Evolutionary conservation across 495 filamentous ascomycete genomes (phyloP), one percentile per base, ranked within the genome.

Genomic region (Hyaloscypha variabilis): DNA sequence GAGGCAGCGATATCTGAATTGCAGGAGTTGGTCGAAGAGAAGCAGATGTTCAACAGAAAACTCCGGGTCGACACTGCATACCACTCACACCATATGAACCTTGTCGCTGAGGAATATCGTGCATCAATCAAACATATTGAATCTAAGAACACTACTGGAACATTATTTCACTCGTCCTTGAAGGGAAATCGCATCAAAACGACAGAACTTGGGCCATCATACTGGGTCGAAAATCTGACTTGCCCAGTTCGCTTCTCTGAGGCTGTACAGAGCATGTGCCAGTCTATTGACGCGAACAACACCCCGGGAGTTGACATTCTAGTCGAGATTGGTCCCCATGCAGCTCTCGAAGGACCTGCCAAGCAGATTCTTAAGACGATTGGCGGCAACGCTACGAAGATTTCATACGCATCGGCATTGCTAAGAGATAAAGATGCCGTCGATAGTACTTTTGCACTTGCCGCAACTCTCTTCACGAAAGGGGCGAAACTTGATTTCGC

Each of bases 71-170:
- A 82, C 25, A 76, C 79, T n/a, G 87, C 87, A 3, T 90, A 87
- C 64, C 88, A 90, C 67, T 89, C 86, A 1, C 77, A 80, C 58
- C 83, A 88, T 62, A 89, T 90, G 81, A 67, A 76, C 58, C 63
- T 77, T 42, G 71, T 79, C 24, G 72, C 76, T 55, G 72, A 78
- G 58, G 75, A 72, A 26, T 80, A 81, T 24, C 30, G 4, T 10
- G 30, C 4, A 69, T 90, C 4, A 60, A 25, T 28, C 21, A 24
- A 46, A 3, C 17, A 19, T 6, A 3, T 65, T 21, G 3, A 5
- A 14, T 42, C 39, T 14, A 42, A 42, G 39, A 42, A 42, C 8
- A 42, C 39, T 42, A 11, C 8, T 6, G 39, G 39, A 11, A 14
- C 39, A 14, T 11, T 14, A 14, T 42, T 42, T 42, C 8, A 11